Percentiles rank a stretch among this genome's conserved stretches.
These are phyloP conservation scores for Aspergillus wentii DNA, from an alignment of 495 filamentous ascomycete species.

Conservation along the genomic window DNA sequence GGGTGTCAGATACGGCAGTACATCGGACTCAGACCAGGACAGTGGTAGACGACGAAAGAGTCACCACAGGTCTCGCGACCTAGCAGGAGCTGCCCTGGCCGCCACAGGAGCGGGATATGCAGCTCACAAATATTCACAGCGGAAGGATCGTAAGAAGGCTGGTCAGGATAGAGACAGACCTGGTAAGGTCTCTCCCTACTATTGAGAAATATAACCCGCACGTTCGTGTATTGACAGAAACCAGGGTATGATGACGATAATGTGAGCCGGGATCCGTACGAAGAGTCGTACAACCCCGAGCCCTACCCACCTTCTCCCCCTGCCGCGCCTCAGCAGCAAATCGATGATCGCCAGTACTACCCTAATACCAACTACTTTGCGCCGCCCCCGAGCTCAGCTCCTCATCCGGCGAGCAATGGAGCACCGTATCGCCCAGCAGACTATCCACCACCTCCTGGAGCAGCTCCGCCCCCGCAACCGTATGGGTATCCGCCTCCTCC, in stretches of 20 bases:
- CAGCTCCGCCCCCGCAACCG: conserved; percentile 35
- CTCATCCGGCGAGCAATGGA: conserved; percentile 20
- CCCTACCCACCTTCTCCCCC: conserved; percentile 34
- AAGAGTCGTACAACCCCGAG: conserved; percentile 40
- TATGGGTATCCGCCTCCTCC: conserved; percentile 39
- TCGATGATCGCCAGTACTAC: conserved; percentile 32
- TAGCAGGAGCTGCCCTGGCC: conserved; percentile 65
- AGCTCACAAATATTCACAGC: conserved; percentile 62
- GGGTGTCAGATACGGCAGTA: conserved; percentile 33
- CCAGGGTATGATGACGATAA: conserved; percentile 37
- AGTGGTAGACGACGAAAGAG: conserved; percentile 34
- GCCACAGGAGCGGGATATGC: conserved; percentile 69
- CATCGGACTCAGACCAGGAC: conserved; percentile 39
- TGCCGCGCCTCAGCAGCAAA: conserved; percentile 10
- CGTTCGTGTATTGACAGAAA: no score
- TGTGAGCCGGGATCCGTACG: conserved; percentile 29
- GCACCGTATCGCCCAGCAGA: conserved; percentile 36
- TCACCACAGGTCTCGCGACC: conserved; percentile 54
- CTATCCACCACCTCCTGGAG: conserved; percentile 42
- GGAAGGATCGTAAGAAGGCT: conserved; percentile 54
- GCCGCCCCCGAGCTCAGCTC: conserved; percentile 37
- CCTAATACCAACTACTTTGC: conserved; percentile 36
- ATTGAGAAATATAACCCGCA: conserved; percentile 9
- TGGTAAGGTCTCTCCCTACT: conserved; percentile 10
- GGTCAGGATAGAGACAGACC: conserved; percentile 26